These are phyloP conservation scores for Holtermannia corniformis DNA, from an alignment of 768 basidiomycete species.

Conservation along the genomic window DNA sequence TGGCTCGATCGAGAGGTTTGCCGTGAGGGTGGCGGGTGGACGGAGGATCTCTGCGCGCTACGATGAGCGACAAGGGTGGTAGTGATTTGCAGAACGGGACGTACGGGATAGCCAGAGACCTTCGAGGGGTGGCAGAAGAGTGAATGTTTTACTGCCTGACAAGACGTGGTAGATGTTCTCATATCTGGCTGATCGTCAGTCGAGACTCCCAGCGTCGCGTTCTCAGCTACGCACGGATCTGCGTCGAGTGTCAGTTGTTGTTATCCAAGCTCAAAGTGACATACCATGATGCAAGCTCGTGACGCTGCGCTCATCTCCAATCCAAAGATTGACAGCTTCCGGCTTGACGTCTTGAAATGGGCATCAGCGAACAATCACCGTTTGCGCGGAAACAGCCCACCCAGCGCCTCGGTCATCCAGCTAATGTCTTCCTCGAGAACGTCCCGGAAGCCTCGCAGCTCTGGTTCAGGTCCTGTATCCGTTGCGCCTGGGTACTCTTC, in stretches of 20 bases:
- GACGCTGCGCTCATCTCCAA: conserved; percentile 63
- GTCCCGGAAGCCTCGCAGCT: conserved; percentile 54
- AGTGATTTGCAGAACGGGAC: conserved; percentile 12
- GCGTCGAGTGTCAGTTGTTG: neutral
- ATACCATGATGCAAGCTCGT: conserved; percentile 82
- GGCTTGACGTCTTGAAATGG: conserved; percentile 48
- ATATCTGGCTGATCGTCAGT: conserved; percentile 60
- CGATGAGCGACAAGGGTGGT: neutral
- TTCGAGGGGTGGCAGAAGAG: conserved; percentile 79
- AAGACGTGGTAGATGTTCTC: conserved; percentile 89
- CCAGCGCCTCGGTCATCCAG: conserved; percentile 66
- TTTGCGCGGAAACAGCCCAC: conserved; percentile 1
- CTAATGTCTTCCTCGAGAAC: conserved; percentile 60
- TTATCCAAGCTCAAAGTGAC: conserved; percentile 7
- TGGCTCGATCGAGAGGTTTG: neutral
- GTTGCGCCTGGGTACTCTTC: too few relatives aligned
- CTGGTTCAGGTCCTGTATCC: conserved; percentile 30
- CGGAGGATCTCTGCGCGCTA: conserved; percentile 49
- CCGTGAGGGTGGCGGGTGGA: conserved; percentile 54
- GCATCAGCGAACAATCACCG: conserved; percentile 2
- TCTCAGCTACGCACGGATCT: conserved; percentile 18
- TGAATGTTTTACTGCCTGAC: conserved; percentile 74
- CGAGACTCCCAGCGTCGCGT: neutral
- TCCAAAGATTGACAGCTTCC: conserved; percentile 91
- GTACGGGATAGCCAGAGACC: conserved; percentile 71